phyloP scores from a whole-genome alignment of 257 asterid genomes.

The Nicotiana undulata region DNA sequence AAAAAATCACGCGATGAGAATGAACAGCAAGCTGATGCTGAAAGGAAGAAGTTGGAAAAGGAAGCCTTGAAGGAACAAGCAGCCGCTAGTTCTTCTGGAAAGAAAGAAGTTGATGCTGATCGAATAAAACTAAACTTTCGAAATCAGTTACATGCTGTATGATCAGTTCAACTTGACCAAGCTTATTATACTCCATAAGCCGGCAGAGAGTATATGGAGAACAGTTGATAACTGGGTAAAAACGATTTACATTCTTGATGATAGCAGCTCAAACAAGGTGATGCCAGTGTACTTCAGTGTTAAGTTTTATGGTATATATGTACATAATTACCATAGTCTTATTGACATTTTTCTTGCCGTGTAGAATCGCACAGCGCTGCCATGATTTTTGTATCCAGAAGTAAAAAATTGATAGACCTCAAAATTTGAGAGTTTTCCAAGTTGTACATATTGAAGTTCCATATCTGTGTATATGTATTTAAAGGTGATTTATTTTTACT shows the following conservation, averaged over 20 bases:
- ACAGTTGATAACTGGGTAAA: background rate
- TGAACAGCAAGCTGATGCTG: slow-evolving; percentile 74
- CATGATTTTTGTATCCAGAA: background rate
- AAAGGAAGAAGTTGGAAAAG: slow-evolving; percentile 85
- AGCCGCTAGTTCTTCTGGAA: slow-evolving; percentile 59
- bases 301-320: background rate
- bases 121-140: slow-evolving; percentile 12
- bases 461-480: background rate
- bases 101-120: slow-evolving; percentile 68
- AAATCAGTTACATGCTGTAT: slow-evolving; percentile 1
- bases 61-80: slow-evolving; percentile 86
- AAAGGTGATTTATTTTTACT: too few relatives aligned
- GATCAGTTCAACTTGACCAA: background rate
- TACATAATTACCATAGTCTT: background rate
- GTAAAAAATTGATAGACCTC: background rate
- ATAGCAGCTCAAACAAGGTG: background rate
- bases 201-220: background rate
- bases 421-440: background rate
- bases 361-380: background rate
- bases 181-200: background rate
- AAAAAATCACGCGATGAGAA: slow-evolving; percentile 85
- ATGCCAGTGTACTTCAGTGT: background rate
- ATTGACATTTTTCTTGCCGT: background rate
- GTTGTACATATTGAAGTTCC: slow-evolving; percentile 2
- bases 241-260: background rate